Percentiles rank a stretch among this genome's conserved stretches.
phyloP scores from a whole-genome alignment of 306 rosid genomes.

The Benincasa hispida region DNA sequence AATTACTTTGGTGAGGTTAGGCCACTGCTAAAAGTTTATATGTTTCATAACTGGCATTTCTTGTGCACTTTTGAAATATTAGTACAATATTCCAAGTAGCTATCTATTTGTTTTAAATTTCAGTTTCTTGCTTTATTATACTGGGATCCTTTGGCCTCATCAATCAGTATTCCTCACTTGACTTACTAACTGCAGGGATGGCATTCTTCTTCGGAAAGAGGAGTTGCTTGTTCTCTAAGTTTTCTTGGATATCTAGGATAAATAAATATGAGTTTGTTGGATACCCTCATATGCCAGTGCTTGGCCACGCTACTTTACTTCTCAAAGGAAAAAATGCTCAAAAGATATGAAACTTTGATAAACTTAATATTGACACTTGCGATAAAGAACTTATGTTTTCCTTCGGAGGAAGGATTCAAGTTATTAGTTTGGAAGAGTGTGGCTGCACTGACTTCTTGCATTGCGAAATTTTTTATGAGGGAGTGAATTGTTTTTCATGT shows the following conservation, averaged over 20 bases:
- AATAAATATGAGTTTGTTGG: not conserved
- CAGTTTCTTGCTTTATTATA: not conserved
- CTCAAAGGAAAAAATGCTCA: not conserved
- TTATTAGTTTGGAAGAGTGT: not conserved
- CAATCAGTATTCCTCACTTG: not conserved
- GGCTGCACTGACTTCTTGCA: not conserved
- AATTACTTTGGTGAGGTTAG: conserved; percentile 97
- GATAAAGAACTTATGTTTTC: not conserved
- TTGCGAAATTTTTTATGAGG: too few species aligned
- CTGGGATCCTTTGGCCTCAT: not conserved
- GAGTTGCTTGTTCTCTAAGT: not conserved
- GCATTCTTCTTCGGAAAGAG: not conserved
- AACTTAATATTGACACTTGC: not conserved
- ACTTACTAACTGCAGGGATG: not conserved
- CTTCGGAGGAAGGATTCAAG: not conserved
- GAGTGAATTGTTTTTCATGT: too few species aligned
- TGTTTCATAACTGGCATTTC: conserved; percentile 1
- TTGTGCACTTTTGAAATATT: not conserved
- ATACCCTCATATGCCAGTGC: not conserved
- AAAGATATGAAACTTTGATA: too few species aligned
- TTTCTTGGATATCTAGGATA: not conserved
- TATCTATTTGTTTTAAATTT: not conserved
- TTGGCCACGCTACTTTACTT: not conserved
- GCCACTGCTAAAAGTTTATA: not conserved
- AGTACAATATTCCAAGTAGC: not conserved